These are phyloP conservation scores for Coniella vitis DNA, from an alignment of 2,329 filamentous ascomycete genomes.

Conservation along the genomic window DNA sequence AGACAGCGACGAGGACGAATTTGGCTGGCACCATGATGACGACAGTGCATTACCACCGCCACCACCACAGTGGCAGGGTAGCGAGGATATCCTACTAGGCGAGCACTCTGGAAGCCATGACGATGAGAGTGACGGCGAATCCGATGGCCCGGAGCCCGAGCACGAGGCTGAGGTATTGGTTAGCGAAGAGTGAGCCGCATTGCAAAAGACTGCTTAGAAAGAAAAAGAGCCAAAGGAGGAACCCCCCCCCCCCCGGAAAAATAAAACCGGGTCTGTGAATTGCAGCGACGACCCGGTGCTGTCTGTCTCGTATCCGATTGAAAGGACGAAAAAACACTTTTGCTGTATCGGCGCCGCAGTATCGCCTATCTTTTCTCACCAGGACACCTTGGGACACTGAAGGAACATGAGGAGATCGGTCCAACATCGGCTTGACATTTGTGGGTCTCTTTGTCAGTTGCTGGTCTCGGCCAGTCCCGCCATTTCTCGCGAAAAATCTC, in stretches of 20 bases:
- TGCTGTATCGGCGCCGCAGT: slow-evolving; percentile 1
- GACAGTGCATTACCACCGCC: slow-evolving; percentile 52
- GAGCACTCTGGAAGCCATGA: slow-evolving; percentile 25
- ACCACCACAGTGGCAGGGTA: slow-evolving; percentile 63
- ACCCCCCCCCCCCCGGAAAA: too few relatives aligned
- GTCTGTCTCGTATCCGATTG: neutral
- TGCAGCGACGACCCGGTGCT: too few relatives aligned
- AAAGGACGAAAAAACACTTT: too few relatives aligned
- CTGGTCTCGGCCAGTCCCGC: slow-evolving; percentile 15
- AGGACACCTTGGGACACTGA: slow-evolving; percentile 9
- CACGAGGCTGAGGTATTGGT: slow-evolving; percentile 16
- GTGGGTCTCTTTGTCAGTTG: slow-evolving; percentile 7
- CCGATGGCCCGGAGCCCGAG: slow-evolving; percentile 27
- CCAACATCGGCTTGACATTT: slow-evolving; percentile 12
- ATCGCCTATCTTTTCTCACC: slow-evolving; percentile 3
- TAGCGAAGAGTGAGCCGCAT: slow-evolving; percentile 15
- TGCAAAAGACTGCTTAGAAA: too few relatives aligned
- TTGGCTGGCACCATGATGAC: slow-evolving; percentile 64
- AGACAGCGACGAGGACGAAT: slow-evolving; percentile 61
- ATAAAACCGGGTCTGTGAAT: neutral
- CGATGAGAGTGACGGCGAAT: slow-evolving; percentile 27
- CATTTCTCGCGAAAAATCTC: slow-evolving; percentile 14
- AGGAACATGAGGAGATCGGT: slow-evolving; percentile 11
- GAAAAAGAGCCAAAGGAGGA: too few relatives aligned
- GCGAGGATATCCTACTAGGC: slow-evolving; percentile 54